Percentiles rank a stretch among this genome's conserved stretches.
phyloP scores from a whole-genome alignment of 305 asterid species.

The Caryopteris hybrid region DNA sequence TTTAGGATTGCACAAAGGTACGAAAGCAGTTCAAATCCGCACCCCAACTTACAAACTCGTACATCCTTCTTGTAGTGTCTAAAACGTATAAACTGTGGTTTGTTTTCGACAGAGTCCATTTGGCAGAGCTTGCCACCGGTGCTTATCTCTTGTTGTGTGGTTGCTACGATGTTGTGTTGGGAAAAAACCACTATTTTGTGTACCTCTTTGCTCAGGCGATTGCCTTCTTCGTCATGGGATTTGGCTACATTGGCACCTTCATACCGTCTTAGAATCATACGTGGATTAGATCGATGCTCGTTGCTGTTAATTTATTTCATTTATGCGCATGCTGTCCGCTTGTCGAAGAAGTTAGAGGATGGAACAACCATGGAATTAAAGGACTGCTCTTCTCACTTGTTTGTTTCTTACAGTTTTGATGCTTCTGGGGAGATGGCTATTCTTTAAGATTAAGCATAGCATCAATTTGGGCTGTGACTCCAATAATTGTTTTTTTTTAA shows the following conservation, averaged over 20 bases:
- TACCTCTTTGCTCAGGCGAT: slow-evolving; percentile 55
- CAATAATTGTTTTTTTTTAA: background rate
- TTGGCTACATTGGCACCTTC: slow-evolving; percentile 55
- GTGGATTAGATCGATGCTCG: too few species aligned
- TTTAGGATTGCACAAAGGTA: slow-evolving; percentile 55
- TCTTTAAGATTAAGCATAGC: background rate
- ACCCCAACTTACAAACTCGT: background rate
- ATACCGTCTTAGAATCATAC: slow-evolving; percentile 27
- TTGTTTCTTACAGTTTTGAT: background rate
- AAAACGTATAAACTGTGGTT: background rate
- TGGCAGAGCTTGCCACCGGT: slow-evolving; percentile 34
- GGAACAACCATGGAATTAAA: background rate
- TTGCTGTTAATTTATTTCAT: background rate
- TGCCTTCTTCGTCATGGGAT: slow-evolving; percentile 55
- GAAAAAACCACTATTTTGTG: slow-evolving; percentile 43
- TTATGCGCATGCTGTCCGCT: too few species aligned
- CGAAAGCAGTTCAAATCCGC: background rate
- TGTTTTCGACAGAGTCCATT: slow-evolving; percentile 30
- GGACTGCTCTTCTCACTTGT: background rate
- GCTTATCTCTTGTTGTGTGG: slow-evolving; percentile 62
- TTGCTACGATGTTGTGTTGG: slow-evolving; percentile 50
- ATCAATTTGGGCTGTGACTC: background rate
- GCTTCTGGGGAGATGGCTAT: background rate
- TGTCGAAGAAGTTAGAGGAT: too few species aligned
- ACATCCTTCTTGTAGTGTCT: background rate